phyloP scores from a whole-genome alignment of 768 basidiomycete genomes.

The Paxillus ammoniavirescens region DNA sequence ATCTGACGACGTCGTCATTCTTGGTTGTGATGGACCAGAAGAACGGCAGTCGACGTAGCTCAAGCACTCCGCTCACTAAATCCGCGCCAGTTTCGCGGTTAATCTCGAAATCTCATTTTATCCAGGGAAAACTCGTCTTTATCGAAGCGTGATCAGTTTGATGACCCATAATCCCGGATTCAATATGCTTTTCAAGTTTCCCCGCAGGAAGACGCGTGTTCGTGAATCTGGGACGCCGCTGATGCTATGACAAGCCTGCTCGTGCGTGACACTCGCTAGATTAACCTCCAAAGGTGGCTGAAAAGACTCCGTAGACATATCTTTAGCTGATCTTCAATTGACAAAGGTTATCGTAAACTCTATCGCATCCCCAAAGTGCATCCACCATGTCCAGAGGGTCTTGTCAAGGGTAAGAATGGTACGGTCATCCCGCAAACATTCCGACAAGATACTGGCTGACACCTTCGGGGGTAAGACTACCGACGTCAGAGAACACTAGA shows the following conservation, averaged over 20 bases:
- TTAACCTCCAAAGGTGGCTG: slow-evolving; percentile 13
- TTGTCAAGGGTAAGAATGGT: slow-evolving; percentile 6
- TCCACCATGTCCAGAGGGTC: background rate
- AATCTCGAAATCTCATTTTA: slow-evolving; percentile 23
- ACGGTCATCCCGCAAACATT: slow-evolving; percentile 76
- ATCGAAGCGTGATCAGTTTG: slow-evolving; percentile 20
- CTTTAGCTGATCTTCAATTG: slow-evolving; percentile 19
- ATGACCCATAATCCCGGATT: slow-evolving; percentile 19
- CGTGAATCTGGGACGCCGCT: slow-evolving; percentile 11
- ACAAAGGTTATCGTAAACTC: slow-evolving; percentile 39
- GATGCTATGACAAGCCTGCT: slow-evolving; percentile 6
- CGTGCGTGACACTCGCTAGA: slow-evolving; percentile 8
- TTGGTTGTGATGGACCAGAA: background rate
- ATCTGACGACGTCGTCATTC: background rate
- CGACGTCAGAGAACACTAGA: slow-evolving; percentile 92
- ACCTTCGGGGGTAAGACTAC: slow-evolving; percentile 87
- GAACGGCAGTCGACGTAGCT: slow-evolving; percentile 1
- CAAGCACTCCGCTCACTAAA: slow-evolving; percentile 5
- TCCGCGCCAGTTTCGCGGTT: slow-evolving; percentile 18
- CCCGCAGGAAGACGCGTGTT: slow-evolving; percentile 22
- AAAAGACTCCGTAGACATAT: slow-evolving; percentile 18
- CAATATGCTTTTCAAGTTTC: slow-evolving; percentile 8
- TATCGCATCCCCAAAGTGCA: slow-evolving; percentile 22
- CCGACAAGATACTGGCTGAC: slow-evolving; percentile 95
- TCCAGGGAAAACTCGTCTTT: slow-evolving; percentile 15